These are phyloP conservation scores for Fusarium robinianum DNA, from an alignment of 2,329 filamentous ascomycete species.

Conservation along the genomic window DNA sequence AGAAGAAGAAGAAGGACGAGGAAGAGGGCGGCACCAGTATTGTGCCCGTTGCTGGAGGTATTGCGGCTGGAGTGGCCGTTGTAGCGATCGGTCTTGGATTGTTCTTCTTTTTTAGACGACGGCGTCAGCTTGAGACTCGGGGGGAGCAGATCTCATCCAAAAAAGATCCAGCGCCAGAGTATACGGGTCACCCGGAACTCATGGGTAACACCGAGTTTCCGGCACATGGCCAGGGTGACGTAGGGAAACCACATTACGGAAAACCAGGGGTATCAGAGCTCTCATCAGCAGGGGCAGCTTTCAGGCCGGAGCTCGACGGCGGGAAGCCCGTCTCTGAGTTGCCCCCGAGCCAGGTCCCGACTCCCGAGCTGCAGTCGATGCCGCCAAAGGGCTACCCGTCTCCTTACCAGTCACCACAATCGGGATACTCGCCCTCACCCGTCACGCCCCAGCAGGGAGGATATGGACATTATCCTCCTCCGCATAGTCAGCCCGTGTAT, in stretches of 20 bases:
- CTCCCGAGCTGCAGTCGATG: conserved; percentile 36
- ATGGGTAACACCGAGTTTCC: conserved; percentile 25
- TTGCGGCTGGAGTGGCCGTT: conserved; percentile 35
- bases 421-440: conserved; percentile 14
- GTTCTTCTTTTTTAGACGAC: conserved; percentile 46
- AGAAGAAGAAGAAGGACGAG: conserved; percentile 11
- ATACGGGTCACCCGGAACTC: conserved; percentile 43
- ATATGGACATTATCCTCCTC: conserved; percentile 19
- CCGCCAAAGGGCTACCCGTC: conserved; percentile 21
- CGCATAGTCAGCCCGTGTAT: conserved; percentile 20
- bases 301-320: conserved; percentile 34
- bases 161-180: conserved; percentile 22
- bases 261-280: conserved; percentile 22
- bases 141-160: conserved; percentile 31
- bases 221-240: conserved; percentile 1
- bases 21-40: conserved; percentile 28
- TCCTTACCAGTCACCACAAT: conserved; percentile 24
- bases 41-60: conserved; percentile 42
- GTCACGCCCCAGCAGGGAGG: conserved; percentile 28
- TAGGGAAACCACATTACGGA: conserved; percentile 8
- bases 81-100: conserved; percentile 37
- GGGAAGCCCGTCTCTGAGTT: conserved; percentile 29
- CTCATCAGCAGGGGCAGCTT: conserved; percentile 32
- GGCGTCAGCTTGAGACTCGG: conserved; percentile 33
- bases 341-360: conserved; percentile 30